phyloP scores from a whole-genome alignment of 306 rosid species.

The Inga leiocalycina region DNA sequence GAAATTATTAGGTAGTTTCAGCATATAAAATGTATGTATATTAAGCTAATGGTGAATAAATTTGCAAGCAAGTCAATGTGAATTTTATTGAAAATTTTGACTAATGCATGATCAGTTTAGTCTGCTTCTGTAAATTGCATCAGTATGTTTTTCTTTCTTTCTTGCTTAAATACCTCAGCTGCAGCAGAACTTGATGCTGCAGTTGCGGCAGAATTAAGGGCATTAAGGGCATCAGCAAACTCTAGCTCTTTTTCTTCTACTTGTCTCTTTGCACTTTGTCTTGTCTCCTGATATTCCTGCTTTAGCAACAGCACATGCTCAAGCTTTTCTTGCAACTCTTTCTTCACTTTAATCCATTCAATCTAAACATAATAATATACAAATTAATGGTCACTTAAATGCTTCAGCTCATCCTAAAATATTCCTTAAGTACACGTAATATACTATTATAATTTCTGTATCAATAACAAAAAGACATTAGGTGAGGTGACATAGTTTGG shows the following conservation, averaged over 20 bases:
- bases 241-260: background rate
- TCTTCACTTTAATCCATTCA: conserved; percentile 6
- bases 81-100: background rate
- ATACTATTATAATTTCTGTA: background rate
- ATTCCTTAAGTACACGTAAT: background rate
- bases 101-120: background rate
- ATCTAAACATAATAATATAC: background rate
- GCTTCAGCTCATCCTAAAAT: background rate
- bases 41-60: background rate
- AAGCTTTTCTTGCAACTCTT: background rate
- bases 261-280: background rate
- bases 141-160: background rate
- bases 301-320: background rate
- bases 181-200: background rate
- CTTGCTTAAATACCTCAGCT: background rate
- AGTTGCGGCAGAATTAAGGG: too few relatives aligned
- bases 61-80: background rate
- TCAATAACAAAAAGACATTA: background rate
- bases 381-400: background rate
- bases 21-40: background rate
- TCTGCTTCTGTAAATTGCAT: background rate
- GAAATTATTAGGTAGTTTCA: background rate
- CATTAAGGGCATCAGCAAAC: background rate
- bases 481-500: background rate
- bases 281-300: background rate